Evolutionary conservation across 1,139 yeast genomes (phyloP), one percentile per base, ranked within the genome.

Genomic region (Hyphopichia burtonii): DNA sequence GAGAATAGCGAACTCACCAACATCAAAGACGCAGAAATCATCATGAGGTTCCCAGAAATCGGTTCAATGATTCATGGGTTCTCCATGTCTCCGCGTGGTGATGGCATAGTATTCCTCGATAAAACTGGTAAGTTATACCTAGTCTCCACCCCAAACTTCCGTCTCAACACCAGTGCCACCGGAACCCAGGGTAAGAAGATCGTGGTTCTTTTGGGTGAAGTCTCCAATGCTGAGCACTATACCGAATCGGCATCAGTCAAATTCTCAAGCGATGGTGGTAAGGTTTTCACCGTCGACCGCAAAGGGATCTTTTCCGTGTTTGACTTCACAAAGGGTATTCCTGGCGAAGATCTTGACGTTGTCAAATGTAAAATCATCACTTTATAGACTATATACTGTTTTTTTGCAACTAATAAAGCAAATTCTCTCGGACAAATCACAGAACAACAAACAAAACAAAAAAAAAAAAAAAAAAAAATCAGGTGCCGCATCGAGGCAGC

Each of bases 251-350:
- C 96, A 0, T 74, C 93, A 1, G 62, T 90, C 45, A 66, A 75
- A 41, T 91, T 89, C 56, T 83, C 91, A 25, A 74, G 80, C 3
- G 89, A 86, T 55, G 97, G 98, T 0, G 91, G 91, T 37, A 82
- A 82, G 47, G 68, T 91, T 17, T 83, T 81, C 51, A 74, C 82
- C 4, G 75, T 89, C 11, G 98, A 91, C 61, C 69, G 96, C 34
- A 87, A 86, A 53, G 97, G 97, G 0, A 63, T 80, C 1, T 68
- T 90, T 39, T 81, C 82, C 50, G 78, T 89, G 19, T 88, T 86
- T 54, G 97, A 91, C 61, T 91, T 89, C 61, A 87, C 95, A 14
- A 91, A 90, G 42, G 96, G 95, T 3, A 64, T 82, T 12, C 93
- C 94, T 1, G 77, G 78, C 4, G 82, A 80, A 49, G 85, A 82